Evolutionary conservation across 176 grass and related monocot genomes (phyloP), one percentile per base, ranked within the genome.

Genomic region (Pontederia crassipes): DNA sequence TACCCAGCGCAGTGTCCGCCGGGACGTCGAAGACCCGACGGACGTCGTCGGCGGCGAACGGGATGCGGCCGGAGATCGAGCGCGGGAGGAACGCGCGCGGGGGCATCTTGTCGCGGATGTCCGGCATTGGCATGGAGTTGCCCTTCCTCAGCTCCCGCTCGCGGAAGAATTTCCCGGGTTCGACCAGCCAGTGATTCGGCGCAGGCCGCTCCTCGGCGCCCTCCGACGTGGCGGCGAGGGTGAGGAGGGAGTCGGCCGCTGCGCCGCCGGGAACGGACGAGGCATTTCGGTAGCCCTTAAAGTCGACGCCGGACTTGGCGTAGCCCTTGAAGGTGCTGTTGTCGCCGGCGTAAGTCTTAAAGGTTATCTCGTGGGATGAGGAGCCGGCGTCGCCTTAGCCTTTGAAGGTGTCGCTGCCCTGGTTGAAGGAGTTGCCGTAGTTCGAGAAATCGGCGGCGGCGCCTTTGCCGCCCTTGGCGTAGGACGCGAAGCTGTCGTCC

Each of bases 81-180:
- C 62, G 48, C 47, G 62, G 62, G 20, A 65, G 62, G 48, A 65
- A 65, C 18, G 62, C 51, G 10, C 62, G 62, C 6, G 48, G 62
- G 10, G 47, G 62, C 62, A 65, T 65, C 62, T 52, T 65, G 62
- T 65, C 62, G 10, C 62, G 62, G 48, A 65, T 65, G 62, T 65
- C 62, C 17, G 62, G 62, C 62, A 65, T 65, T 12, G 62, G 62
- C 62, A 65, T 65, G 11, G 50, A 45, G 18, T 48, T 65, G 0
- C 62, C 62, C 17, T 48, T 46, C 46, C 46, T 46, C 48, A 65
- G 62, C 17, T 65, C 62, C 12, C 24, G 62, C 48, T 65, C 62
- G 48, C 62, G 62, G 46, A 65, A 65, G 62, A 65, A 65, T 46
- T 65, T 65, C 11, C 62, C 62, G 2, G 62, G 62, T n/a, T 65